A percentile compares a stretch with the other conserved stretches of the same genome.
Conservation (phyloP, 225 moss, liverwort and hornwort genomes). For the Antitrichia curtipendula region DNA sequence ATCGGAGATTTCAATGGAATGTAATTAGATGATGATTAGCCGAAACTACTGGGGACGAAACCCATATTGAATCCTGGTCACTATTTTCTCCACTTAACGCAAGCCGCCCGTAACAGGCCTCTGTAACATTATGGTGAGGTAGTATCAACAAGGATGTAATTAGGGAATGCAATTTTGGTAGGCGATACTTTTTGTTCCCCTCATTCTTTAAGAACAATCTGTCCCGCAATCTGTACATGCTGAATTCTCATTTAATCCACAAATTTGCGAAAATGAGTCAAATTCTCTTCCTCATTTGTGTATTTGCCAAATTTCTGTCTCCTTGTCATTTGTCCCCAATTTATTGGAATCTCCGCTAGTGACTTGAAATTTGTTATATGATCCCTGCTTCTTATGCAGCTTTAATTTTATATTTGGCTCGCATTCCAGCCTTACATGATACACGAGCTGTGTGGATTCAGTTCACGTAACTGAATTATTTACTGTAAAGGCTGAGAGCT, state of each 20-base stretch:
- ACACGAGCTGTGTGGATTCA: not conserved
- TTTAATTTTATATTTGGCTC: not conserved
- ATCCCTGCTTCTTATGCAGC: not conserved
- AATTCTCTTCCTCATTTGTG: not conserved
- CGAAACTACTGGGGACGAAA: conserved; percentile 7
- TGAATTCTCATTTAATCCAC: conserved; percentile 4
- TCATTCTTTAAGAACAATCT: conserved; percentile 15
- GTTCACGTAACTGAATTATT: not conserved
- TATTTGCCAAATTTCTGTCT: not conserved
- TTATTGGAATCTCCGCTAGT: not conserved
- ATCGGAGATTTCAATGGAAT: conserved; percentile 11
- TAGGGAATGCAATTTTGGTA: conserved; percentile 24
- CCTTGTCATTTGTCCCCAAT: not conserved
- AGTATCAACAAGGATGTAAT: not conserved
- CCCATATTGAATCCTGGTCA: conserved; percentile 12
- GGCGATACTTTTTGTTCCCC: conserved; percentile 2
- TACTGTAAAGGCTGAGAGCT: not conserved
- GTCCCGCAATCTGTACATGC: conserved; percentile 12
- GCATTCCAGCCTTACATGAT: not conserved
- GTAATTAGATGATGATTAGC: conserved; percentile 30
- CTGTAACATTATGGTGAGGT: conserved; percentile 29
- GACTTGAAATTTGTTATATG: not conserved
- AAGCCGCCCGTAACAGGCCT: not conserved
- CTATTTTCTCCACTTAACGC: not conserved
- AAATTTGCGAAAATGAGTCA: not conserved